phyloP scores from a whole-genome alignment of 345 rosid genomes.

The Hypericum androsaemum region DNA sequence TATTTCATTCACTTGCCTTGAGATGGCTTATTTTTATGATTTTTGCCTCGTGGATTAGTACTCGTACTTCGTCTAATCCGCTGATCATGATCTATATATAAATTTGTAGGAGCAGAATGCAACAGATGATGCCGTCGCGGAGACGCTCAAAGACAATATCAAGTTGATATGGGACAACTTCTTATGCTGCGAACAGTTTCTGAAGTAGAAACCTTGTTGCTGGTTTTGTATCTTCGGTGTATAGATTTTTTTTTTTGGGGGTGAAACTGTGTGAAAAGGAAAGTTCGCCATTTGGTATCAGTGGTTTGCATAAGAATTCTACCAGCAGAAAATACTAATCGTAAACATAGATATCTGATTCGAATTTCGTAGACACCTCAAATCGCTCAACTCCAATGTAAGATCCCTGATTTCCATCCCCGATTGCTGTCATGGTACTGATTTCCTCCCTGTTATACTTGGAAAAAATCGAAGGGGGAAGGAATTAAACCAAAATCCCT shows the following conservation, averaged over 20 bases:
- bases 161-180: slow-evolving; percentile 36
- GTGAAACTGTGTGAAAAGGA: no score
- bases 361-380: slow-evolving; percentile 39
- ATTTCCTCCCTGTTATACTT: no score
- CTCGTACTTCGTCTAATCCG: not conserved
- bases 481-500: no score
- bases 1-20: no score
- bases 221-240: not conserved
- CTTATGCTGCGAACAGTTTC: slow-evolving; percentile 14
- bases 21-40: no score
- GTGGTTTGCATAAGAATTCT: no score
- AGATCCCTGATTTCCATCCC: slow-evolving; percentile 99
- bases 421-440: slow-evolving; percentile 75
- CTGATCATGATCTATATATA: not conserved
- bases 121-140: slow-evolving; percentile 10
- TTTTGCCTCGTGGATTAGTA: no score
- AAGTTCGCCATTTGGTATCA: slow-evolving; percentile 6
- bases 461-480: no score
- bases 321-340: not conserved
- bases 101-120: slow-evolving; percentile 24
- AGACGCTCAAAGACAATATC: slow-evolving; percentile 29
- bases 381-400: slow-evolving; percentile 77
- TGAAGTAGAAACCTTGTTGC: not conserved
- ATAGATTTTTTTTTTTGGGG: no score
- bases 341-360: no score